Conservation (phyloP, 306 rosid species). For the Cicer chorassanicum region DNA sequence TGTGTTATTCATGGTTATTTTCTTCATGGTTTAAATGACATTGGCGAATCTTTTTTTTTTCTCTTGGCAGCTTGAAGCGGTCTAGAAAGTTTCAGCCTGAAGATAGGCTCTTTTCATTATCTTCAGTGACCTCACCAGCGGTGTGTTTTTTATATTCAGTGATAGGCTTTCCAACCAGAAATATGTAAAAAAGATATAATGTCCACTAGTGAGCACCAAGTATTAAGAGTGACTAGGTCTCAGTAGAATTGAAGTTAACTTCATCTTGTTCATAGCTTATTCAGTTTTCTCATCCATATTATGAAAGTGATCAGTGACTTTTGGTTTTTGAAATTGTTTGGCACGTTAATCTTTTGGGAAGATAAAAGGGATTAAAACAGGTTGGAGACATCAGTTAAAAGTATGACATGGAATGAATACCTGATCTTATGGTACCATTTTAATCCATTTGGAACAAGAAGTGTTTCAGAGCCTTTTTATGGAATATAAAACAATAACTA, state of each 20-base stretch:
- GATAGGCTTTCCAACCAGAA: constrained; percentile 31
- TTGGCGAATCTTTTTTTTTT: constrained; percentile 43
- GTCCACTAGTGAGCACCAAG: constrained; percentile 11
- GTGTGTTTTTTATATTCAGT: constrained; percentile 58
- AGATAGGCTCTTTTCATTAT: constrained; percentile 95
- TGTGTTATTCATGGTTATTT: constrained; percentile 12
- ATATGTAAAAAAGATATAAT: constrained; percentile 1
- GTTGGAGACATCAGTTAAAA: constrained; percentile 32
- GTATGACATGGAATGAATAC: constrained; percentile 23
- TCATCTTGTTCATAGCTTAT: constrained; percentile 13
- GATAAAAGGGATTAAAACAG: constrained; percentile 10
- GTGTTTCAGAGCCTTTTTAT: neutral
- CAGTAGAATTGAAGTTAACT: constrained; percentile 18
- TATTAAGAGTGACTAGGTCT: constrained; percentile 22
- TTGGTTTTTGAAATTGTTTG: constrained; percentile 3
- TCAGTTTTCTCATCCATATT: constrained; percentile 36
- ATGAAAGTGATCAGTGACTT: constrained; percentile 15
- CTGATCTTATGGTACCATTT: constrained; percentile 16
- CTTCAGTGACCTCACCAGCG: constrained; percentile 96
- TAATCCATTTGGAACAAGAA: constrained; percentile 29
- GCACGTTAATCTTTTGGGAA: constrained; percentile 2
- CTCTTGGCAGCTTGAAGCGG: constrained; percentile 86
- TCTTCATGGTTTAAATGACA: constrained; percentile 40
- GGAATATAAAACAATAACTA: neutral
- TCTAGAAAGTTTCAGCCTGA: constrained; percentile 99